Evolutionary conservation across 192 early-diverging fungal genomes (phyloP), one percentile per base, ranked within the genome.

Genomic region (Backusella parvicylindrica): DNA sequence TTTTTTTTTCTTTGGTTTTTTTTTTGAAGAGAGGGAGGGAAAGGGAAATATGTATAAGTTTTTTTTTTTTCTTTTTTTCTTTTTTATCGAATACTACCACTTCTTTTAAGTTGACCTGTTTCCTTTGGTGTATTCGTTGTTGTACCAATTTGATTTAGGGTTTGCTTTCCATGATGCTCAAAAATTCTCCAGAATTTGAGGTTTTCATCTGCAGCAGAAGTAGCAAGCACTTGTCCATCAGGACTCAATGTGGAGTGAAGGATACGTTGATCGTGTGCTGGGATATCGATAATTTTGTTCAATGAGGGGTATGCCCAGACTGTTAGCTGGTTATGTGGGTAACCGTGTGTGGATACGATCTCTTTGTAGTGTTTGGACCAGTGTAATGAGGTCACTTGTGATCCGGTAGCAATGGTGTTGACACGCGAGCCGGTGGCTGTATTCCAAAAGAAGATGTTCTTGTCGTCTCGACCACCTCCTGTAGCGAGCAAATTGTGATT

Each of bases 151-250:
- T 21, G 26, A 3, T 28, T 6, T 11, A 60, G 13, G 0, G 23
- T 9, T 26, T 60, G 23, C 7, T 11, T 38, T 26, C 71, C 75
- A 3, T 76, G 12, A 12, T 76, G 40, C 64, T 94, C 91, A 83
- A 96, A 99, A 36, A 98, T 80, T 70, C 88, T 92, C 98, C 98
- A 99, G 82, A 99, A 98, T 76, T 97, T 93, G 64, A 99, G 81
- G 36, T 94, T 97, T 71, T 97, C 95, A 81, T 99, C 98, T 64
- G 93, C 92, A 18, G 97, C 92, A 1, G 94, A 93, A 3, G 95
- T 98, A 6, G 97, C 96, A 15, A 99, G 87, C 4, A 91, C 89
- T 75, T 98, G 92, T 6, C 95, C 95, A 78, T 98, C 96, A 6
- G 97, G 97, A 36, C 93, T 95, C 64, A 95, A 81, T 3, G 98